A percentile compares a stretch with the other conserved stretches of the same genome.
Evolutionary conservation across 2,329 filamentous ascomycete genomes (phyloP).

Genomic region (Penicillium sp.): DNA sequence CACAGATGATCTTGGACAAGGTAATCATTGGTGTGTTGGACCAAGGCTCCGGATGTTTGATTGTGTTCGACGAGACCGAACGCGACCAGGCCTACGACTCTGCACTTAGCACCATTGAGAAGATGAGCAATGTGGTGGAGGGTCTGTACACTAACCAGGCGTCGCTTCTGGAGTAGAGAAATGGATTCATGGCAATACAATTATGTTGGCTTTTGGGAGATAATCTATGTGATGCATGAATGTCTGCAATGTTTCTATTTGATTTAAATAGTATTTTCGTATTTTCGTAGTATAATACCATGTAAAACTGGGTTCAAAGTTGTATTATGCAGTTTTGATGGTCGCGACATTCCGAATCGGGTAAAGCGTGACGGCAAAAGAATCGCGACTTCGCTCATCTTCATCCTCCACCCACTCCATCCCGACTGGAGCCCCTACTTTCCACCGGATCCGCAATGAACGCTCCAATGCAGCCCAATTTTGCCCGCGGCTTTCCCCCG

Average conservation of each 20-base stretch:
- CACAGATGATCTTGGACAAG: constrained; percentile 99
- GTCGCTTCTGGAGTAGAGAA: constrained; percentile 76
- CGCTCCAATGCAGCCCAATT: constrained; percentile 44
- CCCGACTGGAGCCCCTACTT: constrained; percentile 13
- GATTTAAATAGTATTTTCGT: neutral
- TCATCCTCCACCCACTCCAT: constrained; percentile 21
- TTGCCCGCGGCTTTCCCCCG: constrained; percentile 42
- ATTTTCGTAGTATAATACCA: neutral
- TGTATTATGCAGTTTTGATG: neutral
- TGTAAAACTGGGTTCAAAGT: neutral
- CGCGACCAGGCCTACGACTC: constrained; percentile 93
- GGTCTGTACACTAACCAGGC: constrained; percentile 98
- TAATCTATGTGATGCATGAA: constrained; percentile 10
- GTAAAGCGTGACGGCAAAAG: constrained; percentile 38
- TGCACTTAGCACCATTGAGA: constrained; percentile 91
- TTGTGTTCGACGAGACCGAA: constrained; percentile 94
- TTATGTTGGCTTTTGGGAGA: constrained; percentile 23
- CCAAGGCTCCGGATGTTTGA: constrained; percentile 95
- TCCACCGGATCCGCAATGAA: constrained; percentile 32
- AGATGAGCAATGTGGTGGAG: constrained; percentile 95
- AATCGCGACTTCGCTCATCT: constrained; percentile 34
- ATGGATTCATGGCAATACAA: constrained; percentile 28
- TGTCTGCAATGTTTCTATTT: neutral
- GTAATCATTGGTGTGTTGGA: constrained; percentile 97
- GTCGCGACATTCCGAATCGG: constrained; percentile 30